phyloP scores from a whole-genome alignment of 495 filamentous ascomycete species.

The Schizothecium vesticola region DNA sequence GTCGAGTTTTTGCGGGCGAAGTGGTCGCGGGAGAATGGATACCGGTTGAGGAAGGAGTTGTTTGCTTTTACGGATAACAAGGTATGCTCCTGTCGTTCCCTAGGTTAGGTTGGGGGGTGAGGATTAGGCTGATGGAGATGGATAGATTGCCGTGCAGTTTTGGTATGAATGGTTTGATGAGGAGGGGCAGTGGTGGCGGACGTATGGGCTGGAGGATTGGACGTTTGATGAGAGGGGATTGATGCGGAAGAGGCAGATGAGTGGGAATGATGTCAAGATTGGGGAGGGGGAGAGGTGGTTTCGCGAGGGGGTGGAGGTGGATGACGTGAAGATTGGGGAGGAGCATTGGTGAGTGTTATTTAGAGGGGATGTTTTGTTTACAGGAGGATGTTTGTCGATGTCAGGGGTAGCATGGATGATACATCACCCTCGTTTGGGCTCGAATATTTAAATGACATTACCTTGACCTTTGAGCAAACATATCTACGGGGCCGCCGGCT shows the following conservation, averaged over 20 bases:
- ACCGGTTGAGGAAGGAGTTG: conserved; percentile 79
- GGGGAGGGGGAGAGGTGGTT: conserved; percentile 60
- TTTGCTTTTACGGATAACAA: conserved; percentile 68
- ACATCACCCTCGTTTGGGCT: not conserved
- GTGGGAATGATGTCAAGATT: conserved; percentile 79
- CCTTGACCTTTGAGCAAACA: no score
- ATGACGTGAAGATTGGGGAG: conserved; percentile 64
- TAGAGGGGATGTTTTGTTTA: no score
- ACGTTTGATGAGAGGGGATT: conserved; percentile 74
- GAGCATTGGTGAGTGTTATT: conserved; percentile 59
- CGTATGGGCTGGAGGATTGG: conserved; percentile 90
- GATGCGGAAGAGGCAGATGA: conserved; percentile 90
- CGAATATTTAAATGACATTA: no score
- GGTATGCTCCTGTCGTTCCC: conserved; percentile 27
- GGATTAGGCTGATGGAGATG: not conserved
- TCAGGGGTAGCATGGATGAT: not conserved
- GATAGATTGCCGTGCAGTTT: conserved; percentile 76
- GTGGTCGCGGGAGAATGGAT: conserved; percentile 69
- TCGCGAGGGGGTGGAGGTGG: conserved; percentile 66
- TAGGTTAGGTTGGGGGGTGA: not conserved
- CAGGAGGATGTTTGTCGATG: not conserved
- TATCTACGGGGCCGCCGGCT: no score
- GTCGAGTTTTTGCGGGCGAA: conserved; percentile 68
- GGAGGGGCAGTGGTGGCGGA: conserved; percentile 78
- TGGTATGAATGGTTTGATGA: conserved; percentile 85